Evolutionary conservation across 106 monocot genomes (phyloP), one percentile per base, ranked within the genome.

Genomic region (Agapanthus africanus): DNA sequence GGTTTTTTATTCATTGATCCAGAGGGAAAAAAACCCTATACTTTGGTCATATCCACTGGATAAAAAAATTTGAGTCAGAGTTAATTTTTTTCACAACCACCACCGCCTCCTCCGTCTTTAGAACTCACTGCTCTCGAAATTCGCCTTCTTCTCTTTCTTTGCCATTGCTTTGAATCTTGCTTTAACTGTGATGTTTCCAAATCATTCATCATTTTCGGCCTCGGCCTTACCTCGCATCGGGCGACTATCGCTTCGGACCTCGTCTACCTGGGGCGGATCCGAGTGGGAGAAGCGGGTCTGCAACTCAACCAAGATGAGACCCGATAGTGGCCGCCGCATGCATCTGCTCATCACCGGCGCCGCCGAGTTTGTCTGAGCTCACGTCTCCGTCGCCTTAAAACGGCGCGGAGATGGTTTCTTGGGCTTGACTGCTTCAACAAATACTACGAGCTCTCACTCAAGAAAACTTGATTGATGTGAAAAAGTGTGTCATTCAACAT

Each of bases 381-480:
- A 77, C 66, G 69, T 66, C 42, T 64, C 82, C 39, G 56, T 50
- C 59, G 73, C 79, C 36, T 57, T 79, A 10, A 50, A 60, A 3
- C 65, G 66, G 11, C 79, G 74, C 33, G 79, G 74, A 42, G 74
- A 74, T 23, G 79, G 74, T 14, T 65, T 80, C 15, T 80, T 25
- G 79, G 79, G 26, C 74, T 80, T 28, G 79, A 80, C 52, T 32
- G 30, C 65, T 80, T 80, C 74, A 79, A 79, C 40, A 70, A 74
- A 41, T 79, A 79, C 74, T 79, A 79, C 70, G 79, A 79, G 1
- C 74, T 74, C 7, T 64, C 74, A 25, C 38, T 80, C 25, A 80
- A 80, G 46, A n/a, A n/a, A n/a, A n/a, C n/a, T n/a, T n/a, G n/a
- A n/a, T n/a, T n/a, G n/a, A n/a, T n/a, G n/a, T n/a, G n/a, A n/a